Conservation (phyloP, 306 rosid genomes). For the Senna siamea region DNA sequence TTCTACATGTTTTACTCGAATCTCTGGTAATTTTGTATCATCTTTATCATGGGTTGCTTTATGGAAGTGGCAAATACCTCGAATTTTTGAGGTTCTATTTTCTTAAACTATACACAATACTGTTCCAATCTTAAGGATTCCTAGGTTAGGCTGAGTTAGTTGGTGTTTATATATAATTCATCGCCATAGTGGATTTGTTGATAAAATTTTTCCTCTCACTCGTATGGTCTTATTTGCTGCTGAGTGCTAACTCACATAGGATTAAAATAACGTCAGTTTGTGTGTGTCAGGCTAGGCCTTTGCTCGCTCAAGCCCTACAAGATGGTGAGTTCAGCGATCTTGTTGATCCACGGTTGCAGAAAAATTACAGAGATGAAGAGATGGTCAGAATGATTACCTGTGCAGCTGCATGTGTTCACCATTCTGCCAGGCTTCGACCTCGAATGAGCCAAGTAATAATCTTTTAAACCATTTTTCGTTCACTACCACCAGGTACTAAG, state of each 20-base stretch:
- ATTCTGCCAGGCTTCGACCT: conserved; percentile 59
- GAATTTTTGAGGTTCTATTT: background rate
- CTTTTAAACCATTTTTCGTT: background rate
- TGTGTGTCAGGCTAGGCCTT: conserved; percentile 61
- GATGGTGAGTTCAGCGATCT: conserved; percentile 47
- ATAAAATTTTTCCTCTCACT: background rate
- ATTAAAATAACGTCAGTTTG: conserved; percentile 2
- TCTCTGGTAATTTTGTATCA: background rate
- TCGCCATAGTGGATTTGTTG: conserved; percentile 8
- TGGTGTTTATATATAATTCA: background rate
- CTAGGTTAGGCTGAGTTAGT: background rate
- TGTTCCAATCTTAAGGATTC: background rate
- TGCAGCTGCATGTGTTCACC: conserved; percentile 63
- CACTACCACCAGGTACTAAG: background rate
- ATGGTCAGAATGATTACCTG: conserved; percentile 60
- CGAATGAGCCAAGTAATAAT: conserved; percentile 61
- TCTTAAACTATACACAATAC: background rate
- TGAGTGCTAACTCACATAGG: background rate
- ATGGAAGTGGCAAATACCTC: background rate
- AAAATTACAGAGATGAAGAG: conserved; percentile 49
- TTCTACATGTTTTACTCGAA: background rate
- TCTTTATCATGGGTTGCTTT: background rate
- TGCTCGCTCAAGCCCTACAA: conserved; percentile 56
- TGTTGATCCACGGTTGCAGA: conserved; percentile 57
- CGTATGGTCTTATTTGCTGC: conserved; percentile 11